These are phyloP conservation scores for Leucocoprinus leucothites DNA, from an alignment of 768 basidiomycete species.

Conservation along the genomic window DNA sequence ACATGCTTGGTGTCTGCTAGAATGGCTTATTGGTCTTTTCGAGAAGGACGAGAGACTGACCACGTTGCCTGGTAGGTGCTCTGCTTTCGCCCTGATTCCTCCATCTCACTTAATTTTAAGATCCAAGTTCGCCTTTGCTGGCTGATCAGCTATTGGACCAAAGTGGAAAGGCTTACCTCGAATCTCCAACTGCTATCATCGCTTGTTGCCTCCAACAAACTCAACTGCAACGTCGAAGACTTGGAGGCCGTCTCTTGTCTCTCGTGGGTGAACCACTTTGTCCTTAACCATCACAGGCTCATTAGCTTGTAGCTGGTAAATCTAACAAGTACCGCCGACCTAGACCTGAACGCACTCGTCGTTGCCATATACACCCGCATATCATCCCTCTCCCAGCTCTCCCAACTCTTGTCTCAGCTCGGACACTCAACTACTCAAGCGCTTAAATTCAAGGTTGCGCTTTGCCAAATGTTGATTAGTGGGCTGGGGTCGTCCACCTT, in stretches of 20 bases:
- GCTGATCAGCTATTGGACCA: constrained; percentile 17
- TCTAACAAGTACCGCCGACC: constrained; percentile 30
- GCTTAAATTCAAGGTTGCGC: constrained; percentile 36
- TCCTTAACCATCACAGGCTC: background rate
- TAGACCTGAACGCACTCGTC: constrained; percentile 35
- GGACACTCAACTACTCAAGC: constrained; percentile 15
- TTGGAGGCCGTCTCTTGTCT: constrained; percentile 28
- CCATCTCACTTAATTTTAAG: background rate
- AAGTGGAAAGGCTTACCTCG: constrained; percentile 13
- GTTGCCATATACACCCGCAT: constrained; percentile 33
- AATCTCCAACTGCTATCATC: constrained; percentile 17
- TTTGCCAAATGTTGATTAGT: constrained; percentile 35
- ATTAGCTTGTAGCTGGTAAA: constrained; percentile 33
- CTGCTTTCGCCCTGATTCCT: constrained; percentile 12
- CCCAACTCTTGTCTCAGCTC: constrained; percentile 9
- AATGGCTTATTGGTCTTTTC: constrained; percentile 65
- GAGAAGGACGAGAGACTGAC: constrained; percentile 57
- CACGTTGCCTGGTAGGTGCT: constrained; percentile 34
- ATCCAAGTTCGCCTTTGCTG: constrained; percentile 32
- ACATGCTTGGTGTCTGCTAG: constrained; percentile 69
- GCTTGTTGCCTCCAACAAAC: constrained; percentile 30
- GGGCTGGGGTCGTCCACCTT: constrained; percentile 4
- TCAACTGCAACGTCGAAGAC: constrained; percentile 22
- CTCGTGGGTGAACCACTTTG: constrained; percentile 13
- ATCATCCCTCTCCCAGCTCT: background rate